Base-by-base conservation (phyloP, 176 grass and related monocot genomes). In the Luzula sylvatica region DNA sequence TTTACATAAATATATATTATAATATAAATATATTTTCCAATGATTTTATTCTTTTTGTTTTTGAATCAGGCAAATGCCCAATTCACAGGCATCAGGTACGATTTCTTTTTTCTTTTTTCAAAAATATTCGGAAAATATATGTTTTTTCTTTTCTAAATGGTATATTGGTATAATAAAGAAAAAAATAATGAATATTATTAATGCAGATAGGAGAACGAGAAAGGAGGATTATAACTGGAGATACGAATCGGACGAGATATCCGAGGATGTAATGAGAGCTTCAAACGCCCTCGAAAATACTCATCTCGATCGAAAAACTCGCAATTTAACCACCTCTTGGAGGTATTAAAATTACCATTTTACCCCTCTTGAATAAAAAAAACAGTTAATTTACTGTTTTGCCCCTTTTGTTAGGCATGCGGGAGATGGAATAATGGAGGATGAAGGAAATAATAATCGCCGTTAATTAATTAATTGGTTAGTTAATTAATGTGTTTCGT, bases 201-300 rank as follows among this genome's bases (percentile, higher is more conserved):
- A 75, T 88, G 27, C 67, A 76, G 50, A 80, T 78, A 79, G 74
- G 61, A 18, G 82, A 81, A 48, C 16, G 11, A 72, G 92, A 62
- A 98, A 98, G 55, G 92, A 90, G 56, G 92, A 90, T 26, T 90
- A 98, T 61, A 90, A 65, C 46, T 90, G 92, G 92, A 75, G 75
- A 72, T 98, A 90, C 14, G 81, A 87, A 38, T 76, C 69, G 3
- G 85, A 98, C 55, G 86, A 86, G 41, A 57, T 87, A 11, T 80
- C 85, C n/a, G 92, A 98, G 25, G 81, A 98, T 66, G 81, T 98
- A 44, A 69, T 90, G 51, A 84, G 60, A 11, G 66, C 85, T 59
- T 73, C 85, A 14, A 72, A 61, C 58, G 78, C 81, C 67, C 43
- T 98, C 14, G 85, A 90, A 67, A 89, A 86, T 42, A 55, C 83